Percentiles rank a stretch among this genome's conserved stretches.
phyloP scores from a whole-genome alignment of 441 rosid species.

The Pelargonium citronellum region DNA sequence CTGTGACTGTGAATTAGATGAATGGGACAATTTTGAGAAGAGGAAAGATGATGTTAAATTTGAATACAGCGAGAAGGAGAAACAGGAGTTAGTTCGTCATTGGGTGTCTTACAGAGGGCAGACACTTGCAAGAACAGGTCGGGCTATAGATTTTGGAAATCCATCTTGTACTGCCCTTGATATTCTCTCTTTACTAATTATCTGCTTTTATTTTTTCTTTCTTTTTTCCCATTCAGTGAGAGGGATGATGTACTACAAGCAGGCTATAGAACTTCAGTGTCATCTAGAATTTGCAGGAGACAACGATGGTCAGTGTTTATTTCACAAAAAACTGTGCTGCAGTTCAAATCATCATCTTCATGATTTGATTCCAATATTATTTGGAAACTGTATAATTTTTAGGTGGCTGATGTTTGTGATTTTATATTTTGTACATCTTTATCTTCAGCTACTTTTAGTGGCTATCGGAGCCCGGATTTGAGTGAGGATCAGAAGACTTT shows the following conservation, averaged over 20 bases:
- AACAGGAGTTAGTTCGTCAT: conserved; percentile 42
- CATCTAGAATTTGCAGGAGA: conserved; percentile 59
- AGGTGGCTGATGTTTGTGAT: conserved; percentile 15
- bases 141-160: not conserved
- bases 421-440: conserved; percentile 18
- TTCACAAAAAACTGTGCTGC: conserved; percentile 11
- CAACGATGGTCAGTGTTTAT: conserved; percentile 39
- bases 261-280: conserved; percentile 77
- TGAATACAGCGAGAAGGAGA: conserved; percentile 22
- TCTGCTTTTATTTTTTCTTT: not conserved
- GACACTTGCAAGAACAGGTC: conserved; percentile 95
- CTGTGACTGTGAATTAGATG: conserved; percentile 52
- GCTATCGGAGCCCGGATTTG: conserved; percentile 36
- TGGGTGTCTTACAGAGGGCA: conserved; percentile 97
- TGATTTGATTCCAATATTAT: not conserved
- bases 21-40: conserved; percentile 69
- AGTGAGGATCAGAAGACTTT: conserved; percentile 30
- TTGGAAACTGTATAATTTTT: conserved; percentile 15
- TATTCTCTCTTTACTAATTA: conserved; percentile 13
- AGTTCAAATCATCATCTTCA: conserved; percentile 11
- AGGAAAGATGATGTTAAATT: conserved; percentile 42
- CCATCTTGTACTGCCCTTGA: conserved; percentile 18
- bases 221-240: conserved; percentile 52
- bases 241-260: conserved; percentile 95
- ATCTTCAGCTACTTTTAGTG: conserved; percentile 39